Conservation (phyloP, 208 protist species). For the Naegleria lovaniensis region DNA sequence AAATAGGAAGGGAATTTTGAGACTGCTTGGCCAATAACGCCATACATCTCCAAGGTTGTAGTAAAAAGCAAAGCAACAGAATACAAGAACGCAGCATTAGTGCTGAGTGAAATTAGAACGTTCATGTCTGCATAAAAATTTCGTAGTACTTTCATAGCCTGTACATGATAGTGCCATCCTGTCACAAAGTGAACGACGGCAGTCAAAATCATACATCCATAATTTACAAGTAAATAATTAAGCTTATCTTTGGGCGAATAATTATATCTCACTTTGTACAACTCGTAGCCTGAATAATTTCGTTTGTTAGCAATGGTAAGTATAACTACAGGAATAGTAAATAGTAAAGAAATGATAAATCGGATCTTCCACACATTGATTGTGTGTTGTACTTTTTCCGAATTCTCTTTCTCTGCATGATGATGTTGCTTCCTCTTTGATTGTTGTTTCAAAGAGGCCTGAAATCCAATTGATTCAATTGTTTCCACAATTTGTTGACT, state of each 20-base stretch:
- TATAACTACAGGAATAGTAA: slow-evolving; percentile 1
- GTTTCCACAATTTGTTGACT: not conserved
- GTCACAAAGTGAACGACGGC: slow-evolving; percentile 32
- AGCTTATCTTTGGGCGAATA: not conserved
- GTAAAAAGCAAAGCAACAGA: not conserved
- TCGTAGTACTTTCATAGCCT: slow-evolving; percentile 30
- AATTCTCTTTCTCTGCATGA: not conserved
- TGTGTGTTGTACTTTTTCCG: not conserved
- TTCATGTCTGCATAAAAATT: slow-evolving; percentile 38
- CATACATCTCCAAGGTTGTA: not conserved
- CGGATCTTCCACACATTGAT: not conserved
- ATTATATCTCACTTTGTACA: not conserved
- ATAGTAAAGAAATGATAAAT: not conserved
- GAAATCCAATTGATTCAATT: slow-evolving; percentile 11
- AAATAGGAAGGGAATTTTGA: slow-evolving; percentile 52
- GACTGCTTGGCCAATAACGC: not conserved
- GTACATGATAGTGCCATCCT: slow-evolving; percentile 37
- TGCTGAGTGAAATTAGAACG: slow-evolving; percentile 36
- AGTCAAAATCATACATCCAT: not conserved
- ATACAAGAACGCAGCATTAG: slow-evolving; percentile 22
- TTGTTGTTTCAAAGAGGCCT: not conserved
- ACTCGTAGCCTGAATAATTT: not conserved
- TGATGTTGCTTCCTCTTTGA: not conserved
- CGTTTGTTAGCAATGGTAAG: not conserved
- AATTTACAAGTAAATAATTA: not conserved